Evolutionary conservation across 78 protist genomes (phyloP), one percentile per base, ranked within the genome.

Genomic region (Creolimax fragrantissima): DNA sequence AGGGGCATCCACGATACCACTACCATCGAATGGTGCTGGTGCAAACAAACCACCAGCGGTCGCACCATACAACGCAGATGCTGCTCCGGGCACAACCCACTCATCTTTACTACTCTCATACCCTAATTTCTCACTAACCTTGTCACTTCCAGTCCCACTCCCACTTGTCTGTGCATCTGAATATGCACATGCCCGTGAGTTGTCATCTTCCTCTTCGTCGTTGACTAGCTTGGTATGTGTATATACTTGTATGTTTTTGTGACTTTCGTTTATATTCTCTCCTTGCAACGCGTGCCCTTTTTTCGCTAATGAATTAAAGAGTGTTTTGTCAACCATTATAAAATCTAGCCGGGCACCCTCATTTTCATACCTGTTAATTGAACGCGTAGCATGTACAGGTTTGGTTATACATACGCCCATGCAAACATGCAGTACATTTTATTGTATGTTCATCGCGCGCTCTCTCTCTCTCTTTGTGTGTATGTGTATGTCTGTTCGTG

Each of bases 11-110:
- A 90, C 24, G 85, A 90, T 90, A 3, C 92, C 92, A 6, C 44
- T n/a, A 35, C 90, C 90, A n/a, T 88, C 90, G 44, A 88, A 88
- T 24, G 90, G 90, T n/a, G 90, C 90, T 5, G 90, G 90, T 24
- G 7, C 37, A 6, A 6, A 88, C 90, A 32, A 36, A 1, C 67
- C 67, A 24, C 44, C 44, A 24, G 90, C 90, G 35, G 90, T 88
- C 32, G 43, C 90, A 84, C 88, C 11, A 24, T 42, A 24, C 88
- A 84, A 32, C 35, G 88, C 88, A 24, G 11, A 17, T 11, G 41
- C 45, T 84, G 11, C 39, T 24, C 85, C 88, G 11, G 74, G 74
- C 74, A 58, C 74, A 17, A 32, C 1, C 0, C 11, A 58, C 11
- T 17, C 11, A 17, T 17, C 39, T 58, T 58, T 24, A 24, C 39